A percentile compares a stretch with the other conserved stretches of the same genome.
phyloP scores from a whole-genome alignment of 148 eudicot genomes.

The Talinum fruticosum region DNA sequence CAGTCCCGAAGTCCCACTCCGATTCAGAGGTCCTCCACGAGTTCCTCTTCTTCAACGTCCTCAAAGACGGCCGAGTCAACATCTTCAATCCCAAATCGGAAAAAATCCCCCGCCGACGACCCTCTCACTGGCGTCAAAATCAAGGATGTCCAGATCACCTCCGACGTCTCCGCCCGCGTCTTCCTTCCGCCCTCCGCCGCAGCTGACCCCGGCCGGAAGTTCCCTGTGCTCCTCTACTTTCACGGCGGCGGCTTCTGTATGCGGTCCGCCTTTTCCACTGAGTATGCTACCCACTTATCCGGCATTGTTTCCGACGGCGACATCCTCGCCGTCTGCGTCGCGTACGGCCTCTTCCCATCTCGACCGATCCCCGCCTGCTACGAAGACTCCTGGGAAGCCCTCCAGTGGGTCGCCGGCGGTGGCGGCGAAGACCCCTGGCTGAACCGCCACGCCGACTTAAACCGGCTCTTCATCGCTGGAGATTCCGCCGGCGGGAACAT shows the following conservation, averaged over 20 bases:
- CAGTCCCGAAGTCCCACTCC: background rate
- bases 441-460: conserved; percentile 26
- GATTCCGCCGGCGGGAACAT: conserved; percentile 53
- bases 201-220: conserved; percentile 8
- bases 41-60: conserved; percentile 38
- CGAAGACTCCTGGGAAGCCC: conserved; percentile 31
- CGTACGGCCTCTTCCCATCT: conserved; percentile 28
- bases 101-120: conserved; percentile 25
- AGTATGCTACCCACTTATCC: conserved; percentile 22
- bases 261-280: conserved; percentile 28
- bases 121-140: conserved; percentile 23
- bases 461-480: conserved; percentile 34
- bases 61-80: conserved; percentile 37
- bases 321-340: conserved; percentile 31
- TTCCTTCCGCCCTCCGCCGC: conserved; percentile 26
- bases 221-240: conserved; percentile 36
- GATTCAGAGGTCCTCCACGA: conserved; percentile 25
- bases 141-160: conserved; percentile 28
- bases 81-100: background rate
- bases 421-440: conserved; percentile 35
- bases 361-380: conserved; percentile 28
- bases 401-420: conserved; percentile 34
- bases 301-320: conserved; percentile 15
- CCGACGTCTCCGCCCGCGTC: conserved; percentile 25
- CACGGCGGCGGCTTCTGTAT: conserved; percentile 44